These are phyloP conservation scores for Aulographum hederae DNA, from an alignment of 2,329 filamentous ascomycete species.

Conservation along the genomic window DNA sequence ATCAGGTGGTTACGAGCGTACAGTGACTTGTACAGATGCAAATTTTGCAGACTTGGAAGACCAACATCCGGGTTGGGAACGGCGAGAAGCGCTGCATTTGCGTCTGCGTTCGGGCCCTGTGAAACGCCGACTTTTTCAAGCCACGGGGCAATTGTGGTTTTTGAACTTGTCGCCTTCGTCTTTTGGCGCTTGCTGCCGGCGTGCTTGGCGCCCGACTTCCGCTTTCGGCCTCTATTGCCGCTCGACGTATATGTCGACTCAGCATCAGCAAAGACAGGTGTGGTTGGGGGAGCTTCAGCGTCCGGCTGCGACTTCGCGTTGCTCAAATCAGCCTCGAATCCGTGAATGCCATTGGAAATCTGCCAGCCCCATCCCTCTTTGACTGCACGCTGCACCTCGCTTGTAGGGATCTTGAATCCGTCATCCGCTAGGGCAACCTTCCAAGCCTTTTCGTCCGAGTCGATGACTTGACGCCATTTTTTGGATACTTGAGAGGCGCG, in stretches of 20 bases:
- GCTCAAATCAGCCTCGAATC: conserved; percentile 67
- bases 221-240: conserved; percentile 13
- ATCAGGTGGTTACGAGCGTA: conserved; percentile 89
- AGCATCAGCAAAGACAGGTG: too few species aligned
- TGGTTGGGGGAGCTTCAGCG: conserved; percentile 2
- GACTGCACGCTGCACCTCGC: conserved; percentile 74
- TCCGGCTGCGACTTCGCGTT: conserved; percentile 14
- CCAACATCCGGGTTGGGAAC: conserved; percentile 71
- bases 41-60: conserved; percentile 55
- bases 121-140: conserved; percentile 36
- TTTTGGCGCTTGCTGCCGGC: conserved; percentile 35
- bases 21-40: conserved; percentile 91
- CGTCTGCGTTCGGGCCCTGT: conserved; percentile 73
- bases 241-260: background rate
- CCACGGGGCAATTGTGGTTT: conserved; percentile 23
- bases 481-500: conserved; percentile 85
- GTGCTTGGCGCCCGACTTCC: conserved; percentile 18
- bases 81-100: conserved; percentile 64
- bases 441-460: conserved; percentile 90
- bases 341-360: conserved; percentile 56
- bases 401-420: conserved; percentile 58
- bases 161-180: conserved; percentile 30
- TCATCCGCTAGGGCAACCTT: conserved; percentile 78
- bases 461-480: conserved; percentile 78
- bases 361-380: conserved; percentile 96